A percentile compares a stretch with the other conserved stretches of the same genome.
phyloP scores from a whole-genome alignment of 345 rosid species.

The Gossypium raimondii region DNA sequence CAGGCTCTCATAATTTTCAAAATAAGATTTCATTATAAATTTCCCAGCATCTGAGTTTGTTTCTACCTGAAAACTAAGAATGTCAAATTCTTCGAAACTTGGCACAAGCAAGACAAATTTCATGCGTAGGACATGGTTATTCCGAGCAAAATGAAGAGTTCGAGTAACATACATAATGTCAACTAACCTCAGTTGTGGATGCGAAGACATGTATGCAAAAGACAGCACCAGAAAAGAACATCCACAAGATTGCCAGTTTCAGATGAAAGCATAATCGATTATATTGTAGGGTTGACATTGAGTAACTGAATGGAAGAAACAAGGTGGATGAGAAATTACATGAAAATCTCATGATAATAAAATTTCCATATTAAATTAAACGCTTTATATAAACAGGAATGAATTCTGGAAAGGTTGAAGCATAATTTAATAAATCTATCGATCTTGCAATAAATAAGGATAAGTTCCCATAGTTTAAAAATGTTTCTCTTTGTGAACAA shows the following conservation, averaged over 20 bases:
- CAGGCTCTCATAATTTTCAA: slow-evolving; percentile 38
- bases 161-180: background rate
- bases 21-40: slow-evolving; percentile 56
- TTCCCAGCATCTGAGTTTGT: slow-evolving; percentile 15
- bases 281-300: slow-evolving; percentile 23
- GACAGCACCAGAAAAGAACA: slow-evolving; percentile 18
- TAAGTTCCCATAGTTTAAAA: background rate
- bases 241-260: slow-evolving; percentile 23
- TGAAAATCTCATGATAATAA: background rate
- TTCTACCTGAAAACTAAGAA: slow-evolving; percentile 29
- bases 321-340: background rate
- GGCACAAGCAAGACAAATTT: slow-evolving; percentile 2
- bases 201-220: slow-evolving; percentile 12
- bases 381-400: background rate
- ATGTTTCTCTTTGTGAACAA: background rate
- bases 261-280: background rate
- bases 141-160: too few relatives aligned
- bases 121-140: too few relatives aligned
- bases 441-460: background rate
- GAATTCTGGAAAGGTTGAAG: background rate
- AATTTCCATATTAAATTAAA: background rate
- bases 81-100: background rate
- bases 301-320: slow-evolving; percentile 13
- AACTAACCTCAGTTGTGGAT: slow-evolving; percentile 26
- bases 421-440: background rate